Conservation (phyloP, 495 filamentous ascomycete genomes). For the Tuber calosporum region DNA sequence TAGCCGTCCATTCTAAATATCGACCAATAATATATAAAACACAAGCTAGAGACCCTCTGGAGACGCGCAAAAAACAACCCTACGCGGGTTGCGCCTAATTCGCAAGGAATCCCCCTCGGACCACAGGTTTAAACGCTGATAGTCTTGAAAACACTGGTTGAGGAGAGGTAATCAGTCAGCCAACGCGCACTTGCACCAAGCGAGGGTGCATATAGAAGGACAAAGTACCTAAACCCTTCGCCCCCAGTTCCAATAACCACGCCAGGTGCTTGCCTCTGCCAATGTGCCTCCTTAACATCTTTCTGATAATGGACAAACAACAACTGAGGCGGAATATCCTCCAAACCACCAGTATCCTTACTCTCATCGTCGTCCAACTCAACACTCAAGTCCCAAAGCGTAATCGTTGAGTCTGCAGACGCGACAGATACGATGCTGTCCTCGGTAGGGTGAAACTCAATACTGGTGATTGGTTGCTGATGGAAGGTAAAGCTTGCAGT, state of each 20-base stretch:
- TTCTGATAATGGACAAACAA: constrained; percentile 96
- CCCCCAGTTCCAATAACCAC: constrained; percentile 81
- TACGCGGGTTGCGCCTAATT: neutral
- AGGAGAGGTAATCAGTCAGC: constrained; percentile 20
- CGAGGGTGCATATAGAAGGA: constrained; percentile 6
- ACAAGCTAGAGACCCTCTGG: neutral
- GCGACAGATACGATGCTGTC: constrained; percentile 90
- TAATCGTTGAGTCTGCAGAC: constrained; percentile 87
- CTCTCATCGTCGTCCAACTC: constrained; percentile 96
- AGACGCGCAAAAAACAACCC: neutral
- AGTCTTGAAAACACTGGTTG: constrained; percentile 57
- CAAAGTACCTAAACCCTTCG: constrained; percentile 63
- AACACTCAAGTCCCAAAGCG: constrained; percentile 93
- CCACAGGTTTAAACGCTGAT: constrained; percentile 52
- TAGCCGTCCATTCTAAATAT: neutral
- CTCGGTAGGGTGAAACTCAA: constrained; percentile 96
- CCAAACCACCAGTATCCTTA: constrained; percentile 74
- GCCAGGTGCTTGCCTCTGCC: constrained; percentile 96
- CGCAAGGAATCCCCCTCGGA: neutral
- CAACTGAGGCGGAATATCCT: constrained; percentile 87
- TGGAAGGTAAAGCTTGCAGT: constrained; percentile 90
- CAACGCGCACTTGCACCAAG: neutral
- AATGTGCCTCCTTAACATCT: constrained; percentile 87
- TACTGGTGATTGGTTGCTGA: constrained; percentile 86
- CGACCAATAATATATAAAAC: neutral